A percentile compares a stretch with the other conserved stretches of the same genome.
phyloP scores from a whole-genome alignment of 495 filamentous ascomycete species.

The Penicillium psychrofluorescens region DNA sequence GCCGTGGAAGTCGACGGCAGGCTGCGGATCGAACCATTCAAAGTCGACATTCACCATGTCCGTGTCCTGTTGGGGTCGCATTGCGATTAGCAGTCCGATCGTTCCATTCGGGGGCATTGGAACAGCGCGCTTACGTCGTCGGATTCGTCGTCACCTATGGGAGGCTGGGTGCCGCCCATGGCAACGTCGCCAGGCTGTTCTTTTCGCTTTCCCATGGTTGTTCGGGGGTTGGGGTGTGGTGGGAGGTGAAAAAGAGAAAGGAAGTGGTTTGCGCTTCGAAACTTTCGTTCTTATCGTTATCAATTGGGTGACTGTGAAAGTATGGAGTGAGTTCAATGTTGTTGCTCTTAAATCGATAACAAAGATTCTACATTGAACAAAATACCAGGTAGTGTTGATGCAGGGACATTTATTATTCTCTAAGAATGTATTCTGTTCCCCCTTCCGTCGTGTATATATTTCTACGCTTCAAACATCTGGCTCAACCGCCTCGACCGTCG shows the following conservation, averaged over 20 bases:
- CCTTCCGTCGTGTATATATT: too few relatives aligned
- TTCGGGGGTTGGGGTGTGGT: slow-evolving; percentile 1
- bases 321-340: neutral
- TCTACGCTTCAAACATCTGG: slow-evolving; percentile 22
- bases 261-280: slow-evolving; percentile 18
- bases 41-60: slow-evolving; percentile 95
- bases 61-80: slow-evolving; percentile 52
- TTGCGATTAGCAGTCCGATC: neutral
- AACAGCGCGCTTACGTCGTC: slow-evolving; percentile 30
- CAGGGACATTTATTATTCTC: too few relatives aligned
- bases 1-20: slow-evolving; percentile 88
- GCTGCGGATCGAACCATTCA: slow-evolving; percentile 94
- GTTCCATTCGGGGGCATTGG: neutral
- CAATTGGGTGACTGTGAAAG: neutral
- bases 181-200: slow-evolving; percentile 37
- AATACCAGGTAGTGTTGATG: too few relatives aligned
- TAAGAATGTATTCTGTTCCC: too few relatives aligned
- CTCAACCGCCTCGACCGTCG: slow-evolving; percentile 40
- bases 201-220: slow-evolving; percentile 47
- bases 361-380: too few relatives aligned
- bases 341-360: too few relatives aligned
- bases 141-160: slow-evolving; percentile 21
- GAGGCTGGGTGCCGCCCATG: slow-evolving; percentile 31
- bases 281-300: slow-evolving; percentile 26
- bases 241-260: slow-evolving; percentile 4